Conservation (phyloP, 2,329 filamentous ascomycete genomes). For the Pseudopyrenochaeta lycopersici region DNA sequence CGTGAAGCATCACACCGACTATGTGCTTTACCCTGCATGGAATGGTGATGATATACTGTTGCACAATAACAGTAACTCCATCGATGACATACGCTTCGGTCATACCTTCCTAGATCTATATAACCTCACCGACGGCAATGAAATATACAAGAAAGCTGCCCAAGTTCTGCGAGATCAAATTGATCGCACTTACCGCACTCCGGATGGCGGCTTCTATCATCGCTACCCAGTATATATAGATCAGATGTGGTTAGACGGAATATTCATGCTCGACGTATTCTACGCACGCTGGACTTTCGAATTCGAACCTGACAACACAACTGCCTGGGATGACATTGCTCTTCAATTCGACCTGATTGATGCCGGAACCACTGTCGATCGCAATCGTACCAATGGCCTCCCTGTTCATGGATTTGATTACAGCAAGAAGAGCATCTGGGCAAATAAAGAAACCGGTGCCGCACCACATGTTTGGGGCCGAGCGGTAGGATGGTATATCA, state of each 20-base stretch:
- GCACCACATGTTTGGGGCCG: constrained; percentile 63
- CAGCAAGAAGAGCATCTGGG: constrained; percentile 60
- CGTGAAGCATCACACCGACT: constrained; percentile 61
- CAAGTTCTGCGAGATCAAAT: constrained; percentile 55
- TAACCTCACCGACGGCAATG: constrained; percentile 34
- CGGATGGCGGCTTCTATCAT: constrained; percentile 62
- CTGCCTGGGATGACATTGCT: constrained; percentile 50
- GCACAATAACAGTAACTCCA: constrained; percentile 52
- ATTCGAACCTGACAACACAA: constrained; percentile 38
- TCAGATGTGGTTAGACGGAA: constrained; percentile 65
- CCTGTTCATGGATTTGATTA: constrained; percentile 65
- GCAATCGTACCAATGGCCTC: constrained; percentile 52
- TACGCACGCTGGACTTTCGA: constrained; percentile 35
- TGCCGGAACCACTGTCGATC: constrained; percentile 50
- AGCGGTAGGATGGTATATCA: constrained; percentile 63
- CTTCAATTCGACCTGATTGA: constrained; percentile 27
- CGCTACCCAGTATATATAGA: constrained; percentile 54
- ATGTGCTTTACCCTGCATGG: constrained; percentile 49
- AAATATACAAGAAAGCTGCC: constrained; percentile 58
- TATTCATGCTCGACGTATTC: constrained; percentile 41
- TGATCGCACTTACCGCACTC: constrained; percentile 57
- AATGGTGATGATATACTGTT: constrained; percentile 26
- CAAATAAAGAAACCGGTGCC: constrained; percentile 58
- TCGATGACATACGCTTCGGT: constrained; percentile 59
- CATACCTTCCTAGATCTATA: constrained; percentile 56